phyloP scores from a whole-genome alignment of 1,139 yeast species.

The Saccharomyces hybrid region DNA sequence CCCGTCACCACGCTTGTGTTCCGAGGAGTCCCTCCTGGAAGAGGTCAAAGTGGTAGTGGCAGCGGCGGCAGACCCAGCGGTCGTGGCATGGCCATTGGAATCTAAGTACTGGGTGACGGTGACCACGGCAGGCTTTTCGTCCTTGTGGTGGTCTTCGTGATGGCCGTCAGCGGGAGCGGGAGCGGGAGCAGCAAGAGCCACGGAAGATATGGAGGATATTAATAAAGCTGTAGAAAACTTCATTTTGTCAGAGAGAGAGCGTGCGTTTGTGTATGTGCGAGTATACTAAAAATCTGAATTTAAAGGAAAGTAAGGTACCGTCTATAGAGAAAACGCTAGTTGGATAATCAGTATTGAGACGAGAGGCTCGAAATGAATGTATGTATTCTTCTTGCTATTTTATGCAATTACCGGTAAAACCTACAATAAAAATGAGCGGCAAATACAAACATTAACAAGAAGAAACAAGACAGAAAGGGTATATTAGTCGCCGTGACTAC shows the following conservation, averaged over 20 bases:
- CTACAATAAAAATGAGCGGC: background rate
- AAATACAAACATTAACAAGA: background rate
- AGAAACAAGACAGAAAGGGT: background rate
- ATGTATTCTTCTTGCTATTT: background rate
- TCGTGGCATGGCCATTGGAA: constrained; percentile 33
- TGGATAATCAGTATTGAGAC: background rate
- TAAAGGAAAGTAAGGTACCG: background rate
- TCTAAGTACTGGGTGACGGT: constrained; percentile 44
- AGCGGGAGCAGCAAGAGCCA: constrained; percentile 19
- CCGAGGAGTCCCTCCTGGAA: constrained; percentile 12
- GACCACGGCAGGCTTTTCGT: constrained; percentile 39
- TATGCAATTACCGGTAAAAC: background rate
- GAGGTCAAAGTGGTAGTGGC: constrained; percentile 17
- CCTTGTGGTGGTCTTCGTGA: constrained; percentile 38
- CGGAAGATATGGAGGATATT: constrained; percentile 7
- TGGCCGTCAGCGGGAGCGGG: constrained; percentile 41
- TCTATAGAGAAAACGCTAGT: constrained; percentile 3
- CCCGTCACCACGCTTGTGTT: constrained; percentile 31
- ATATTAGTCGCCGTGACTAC: background rate
- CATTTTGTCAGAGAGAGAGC: constrained; percentile 5
- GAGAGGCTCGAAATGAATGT: background rate
- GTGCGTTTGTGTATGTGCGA: background rate
- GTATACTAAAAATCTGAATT: background rate
- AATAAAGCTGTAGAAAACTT: constrained; percentile 14
- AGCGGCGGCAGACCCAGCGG: constrained; percentile 15